Conservation (phyloP, 1,284 basidiomycete species). For the Mycosarcoma maydis region DNA sequence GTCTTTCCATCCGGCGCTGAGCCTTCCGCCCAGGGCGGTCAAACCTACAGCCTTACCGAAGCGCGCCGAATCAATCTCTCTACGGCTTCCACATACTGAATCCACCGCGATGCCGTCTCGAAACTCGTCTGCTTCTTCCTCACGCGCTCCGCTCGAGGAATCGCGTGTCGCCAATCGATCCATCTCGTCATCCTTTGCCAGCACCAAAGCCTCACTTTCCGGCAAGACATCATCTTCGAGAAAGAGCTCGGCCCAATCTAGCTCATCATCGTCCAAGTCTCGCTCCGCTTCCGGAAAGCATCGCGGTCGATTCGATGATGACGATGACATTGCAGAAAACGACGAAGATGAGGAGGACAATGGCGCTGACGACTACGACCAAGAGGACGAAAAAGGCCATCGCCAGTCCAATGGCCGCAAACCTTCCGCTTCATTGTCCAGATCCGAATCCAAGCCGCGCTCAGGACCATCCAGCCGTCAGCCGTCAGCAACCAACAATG, state of each 20-base stretch:
- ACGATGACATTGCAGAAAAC: conserved; percentile 39
- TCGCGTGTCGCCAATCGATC: conserved; percentile 42
- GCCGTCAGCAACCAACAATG: conserved; percentile 31
- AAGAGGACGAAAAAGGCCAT: conserved; percentile 19
- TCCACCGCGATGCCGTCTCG: conserved; percentile 27
- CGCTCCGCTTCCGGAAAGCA: conserved; percentile 37
- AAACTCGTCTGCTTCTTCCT: conserved; percentile 29
- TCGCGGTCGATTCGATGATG: conserved; percentile 45
- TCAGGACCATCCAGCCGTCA: conserved; percentile 35
- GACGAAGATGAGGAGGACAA: conserved; percentile 19
- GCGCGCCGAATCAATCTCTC: too few species aligned
- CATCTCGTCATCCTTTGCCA: conserved; percentile 45
- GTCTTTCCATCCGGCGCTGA: conserved; percentile 7
- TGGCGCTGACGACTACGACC: conserved; percentile 29
- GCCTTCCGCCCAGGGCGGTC: conserved; percentile 13
- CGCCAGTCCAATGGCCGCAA: conserved; percentile 16
- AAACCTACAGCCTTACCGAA: too few species aligned
- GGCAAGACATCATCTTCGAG: conserved; percentile 19
- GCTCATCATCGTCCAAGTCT: conserved; percentile 26
- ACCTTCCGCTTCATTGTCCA: conserved; percentile 16
- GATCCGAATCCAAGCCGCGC: conserved; percentile 16
- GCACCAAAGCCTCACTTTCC: conserved; percentile 44
- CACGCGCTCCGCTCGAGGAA: conserved; percentile 35
- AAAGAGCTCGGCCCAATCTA: conserved; percentile 16
- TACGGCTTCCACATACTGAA: not conserved